Base-by-base conservation (phyloP, 192 early-diverging fungal species). In the Podochytrium sp. region DNA sequence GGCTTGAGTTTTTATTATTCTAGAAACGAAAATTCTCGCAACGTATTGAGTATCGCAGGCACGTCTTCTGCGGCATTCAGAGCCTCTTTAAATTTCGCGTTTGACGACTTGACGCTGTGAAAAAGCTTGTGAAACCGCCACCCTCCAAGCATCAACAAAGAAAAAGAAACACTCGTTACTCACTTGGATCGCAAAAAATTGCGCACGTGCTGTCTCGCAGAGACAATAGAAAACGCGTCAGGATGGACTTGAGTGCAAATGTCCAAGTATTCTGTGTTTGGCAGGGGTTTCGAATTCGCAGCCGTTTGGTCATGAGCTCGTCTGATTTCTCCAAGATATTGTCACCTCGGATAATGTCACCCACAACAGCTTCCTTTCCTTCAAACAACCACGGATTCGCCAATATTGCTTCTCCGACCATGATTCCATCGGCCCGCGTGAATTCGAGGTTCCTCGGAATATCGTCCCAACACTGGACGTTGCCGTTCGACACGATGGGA, bases 381-480 rank as follows among this genome's bases (percentile, higher is more conserved):
- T n/a, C n/a, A 61, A 72, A 72, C 38, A 72, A 33, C 55, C 70
- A 50, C 5, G 70, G 70, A 72, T 72, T 61, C 41, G 30, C 25
- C 10, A 72, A 49, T 10, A 72, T 55, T 6, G 70, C 70, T 47
- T 72, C 70, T 1, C 70, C 70, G 39, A 72, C 70, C 70, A 72
- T 72, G 43, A 58, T 50, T 50, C 70, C 70, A 60, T 58, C 70
- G 12, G 70, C 70, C 2, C 57, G 57, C 16, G 70, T 72, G 12
- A 35, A 43, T 47, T 38, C 33, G 10, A 72, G 55, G 40, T 72
- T 72, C 57, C 14, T 38, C 12, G 0, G 14, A 7, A 72, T 29
- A 49, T 72, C 70, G 29, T 42, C 10, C 10, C 6, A 60, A 27
- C 6, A 10, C 23, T 14, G 6, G 39, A 72, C 70, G 58, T 72